These are phyloP conservation scores for Hyphopichia pseudoburtonii DNA, from an alignment of 1,139 yeast genomes.

Conservation along the genomic window DNA sequence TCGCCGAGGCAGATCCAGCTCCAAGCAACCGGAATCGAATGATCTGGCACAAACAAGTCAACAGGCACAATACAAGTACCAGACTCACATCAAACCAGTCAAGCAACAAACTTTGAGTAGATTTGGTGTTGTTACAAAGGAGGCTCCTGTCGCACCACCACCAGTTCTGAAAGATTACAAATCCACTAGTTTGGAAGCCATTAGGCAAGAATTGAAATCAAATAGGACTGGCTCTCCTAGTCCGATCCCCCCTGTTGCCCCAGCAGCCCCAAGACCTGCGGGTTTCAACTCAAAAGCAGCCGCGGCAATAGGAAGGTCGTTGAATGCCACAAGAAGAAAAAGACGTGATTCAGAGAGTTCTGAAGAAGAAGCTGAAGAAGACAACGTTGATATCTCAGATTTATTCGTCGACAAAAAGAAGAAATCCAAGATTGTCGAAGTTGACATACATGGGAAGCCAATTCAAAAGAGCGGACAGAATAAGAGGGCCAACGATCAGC, in stretches of 20 bases:
- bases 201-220: conserved; percentile 36
- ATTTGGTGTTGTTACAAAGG: conserved; percentile 42
- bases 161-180: conserved; percentile 33
- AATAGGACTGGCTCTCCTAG: conserved; percentile 22
- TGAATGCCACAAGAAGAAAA: conserved; percentile 32
- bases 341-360: conserved; percentile 33
- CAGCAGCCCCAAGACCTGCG: conserved; percentile 77
- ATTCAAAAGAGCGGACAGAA: conserved; percentile 17
- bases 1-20: conserved; percentile 14
- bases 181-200: conserved; percentile 39
- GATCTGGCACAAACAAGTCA: too few species aligned
- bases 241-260: conserved; percentile 33
- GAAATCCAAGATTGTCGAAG: conserved; percentile 36
- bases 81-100: conserved; percentile 21
- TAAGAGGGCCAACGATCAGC: conserved; percentile 36
- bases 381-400: conserved; percentile 41
- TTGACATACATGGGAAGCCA: conserved; percentile 40
- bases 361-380: conserved; percentile 33
- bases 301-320: conserved; percentile 36
- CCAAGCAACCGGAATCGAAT: conserved; percentile 17
- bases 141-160: conserved; percentile 42
- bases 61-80: conserved; percentile 25
- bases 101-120: conserved; percentile 52
- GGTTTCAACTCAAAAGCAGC: conserved; percentile 61
- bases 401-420: conserved; percentile 37